phyloP scores from a whole-genome alignment of 2,329 filamentous ascomycete species.

The Hypoxylon sp. region DNA sequence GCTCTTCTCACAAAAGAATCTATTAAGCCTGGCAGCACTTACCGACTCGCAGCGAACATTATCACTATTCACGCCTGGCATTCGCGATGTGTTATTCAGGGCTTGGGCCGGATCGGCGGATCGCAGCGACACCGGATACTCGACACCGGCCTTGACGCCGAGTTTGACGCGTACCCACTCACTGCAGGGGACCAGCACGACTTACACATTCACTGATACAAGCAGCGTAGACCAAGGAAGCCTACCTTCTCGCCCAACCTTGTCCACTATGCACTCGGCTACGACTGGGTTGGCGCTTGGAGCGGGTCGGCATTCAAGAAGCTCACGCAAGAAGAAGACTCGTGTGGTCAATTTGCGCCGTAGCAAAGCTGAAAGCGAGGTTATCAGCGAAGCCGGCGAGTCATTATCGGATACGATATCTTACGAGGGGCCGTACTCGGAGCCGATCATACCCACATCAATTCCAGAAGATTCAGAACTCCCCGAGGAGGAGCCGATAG shows the following conservation, averaged over 20 bases:
- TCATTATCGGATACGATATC: constrained; percentile 62
- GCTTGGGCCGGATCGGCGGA: constrained; percentile 88
- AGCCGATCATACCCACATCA: constrained; percentile 63
- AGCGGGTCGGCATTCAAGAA: constrained; percentile 64
- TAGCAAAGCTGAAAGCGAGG: constrained; percentile 61
- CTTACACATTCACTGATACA: constrained; percentile 78
- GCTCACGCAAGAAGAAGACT: constrained; percentile 81
- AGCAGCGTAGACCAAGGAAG: constrained; percentile 70
- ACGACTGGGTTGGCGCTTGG: constrained; percentile 71
- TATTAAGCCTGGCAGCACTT: constrained; percentile 81
- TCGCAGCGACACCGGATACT: constrained; percentile 64
- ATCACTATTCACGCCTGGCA: constrained; percentile 90
- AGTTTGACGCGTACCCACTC: constrained; percentile 71
- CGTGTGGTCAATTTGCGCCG: constrained; percentile 83
- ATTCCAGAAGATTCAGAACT: constrained; percentile 72
- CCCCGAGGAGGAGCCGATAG: constrained; percentile 57
- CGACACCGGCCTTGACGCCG: constrained; percentile 59
- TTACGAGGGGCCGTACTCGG: constrained; percentile 67
- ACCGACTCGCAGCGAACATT: constrained; percentile 90
- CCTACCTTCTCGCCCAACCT: constrained; percentile 72
- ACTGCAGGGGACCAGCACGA: constrained; percentile 64
- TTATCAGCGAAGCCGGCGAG: constrained; percentile 61
- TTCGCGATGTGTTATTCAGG: constrained; percentile 87
- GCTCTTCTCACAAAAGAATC: constrained; percentile 93
- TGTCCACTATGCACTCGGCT: constrained; percentile 69